A percentile compares a stretch with the other conserved stretches of the same genome.
Conservation (phyloP, 192 early-diverging fungal species). For the Coemansia biformis region DNA sequence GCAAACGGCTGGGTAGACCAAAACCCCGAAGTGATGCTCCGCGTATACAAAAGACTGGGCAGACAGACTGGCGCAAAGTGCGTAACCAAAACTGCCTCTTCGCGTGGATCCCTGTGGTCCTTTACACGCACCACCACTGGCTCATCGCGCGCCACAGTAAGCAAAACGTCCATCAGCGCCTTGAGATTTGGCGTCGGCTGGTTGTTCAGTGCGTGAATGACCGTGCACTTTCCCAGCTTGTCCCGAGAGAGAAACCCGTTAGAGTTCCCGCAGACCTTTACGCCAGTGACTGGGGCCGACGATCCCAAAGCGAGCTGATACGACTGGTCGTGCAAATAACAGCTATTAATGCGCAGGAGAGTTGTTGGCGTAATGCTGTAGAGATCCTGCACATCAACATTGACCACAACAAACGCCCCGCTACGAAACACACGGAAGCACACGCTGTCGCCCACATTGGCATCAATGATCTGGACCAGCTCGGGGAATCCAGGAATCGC, state of each 20-base stretch:
- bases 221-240: not conserved
- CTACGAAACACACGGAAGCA: slow-evolving; percentile 57
- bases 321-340: slow-evolving; percentile 63
- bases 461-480: slow-evolving; percentile 58
- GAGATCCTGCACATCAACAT: slow-evolving; percentile 58
- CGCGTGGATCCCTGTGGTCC: slow-evolving; percentile 33
- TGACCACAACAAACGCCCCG: slow-evolving; percentile 39
- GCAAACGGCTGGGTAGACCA: slow-evolving; percentile 24
- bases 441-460: slow-evolving; percentile 50
- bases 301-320: slow-evolving; percentile 55
- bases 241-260: slow-evolving; percentile 1
- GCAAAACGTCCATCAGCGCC: slow-evolving; percentile 20
- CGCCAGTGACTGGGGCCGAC: slow-evolving; percentile 23
- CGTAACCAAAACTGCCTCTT: slow-evolving; percentile 72
- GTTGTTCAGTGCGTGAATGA: slow-evolving; percentile 19
- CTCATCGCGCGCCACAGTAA: slow-evolving; percentile 4
- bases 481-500: slow-evolving; percentile 59
- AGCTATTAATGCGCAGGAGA: slow-evolving; percentile 75
- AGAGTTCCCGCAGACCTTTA: slow-evolving; percentile 2
- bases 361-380: slow-evolving; percentile 74
- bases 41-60: slow-evolving; percentile 17
- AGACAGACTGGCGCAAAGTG: slow-evolving; percentile 10
- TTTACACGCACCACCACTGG: slow-evolving; percentile 20
- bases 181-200: slow-evolving; percentile 13
- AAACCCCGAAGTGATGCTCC: slow-evolving; percentile 26